Percentiles rank a stretch among this genome's conserved stretches.
Conservation (phyloP, 257 asterid genomes). For the Plantago ovata region DNA sequence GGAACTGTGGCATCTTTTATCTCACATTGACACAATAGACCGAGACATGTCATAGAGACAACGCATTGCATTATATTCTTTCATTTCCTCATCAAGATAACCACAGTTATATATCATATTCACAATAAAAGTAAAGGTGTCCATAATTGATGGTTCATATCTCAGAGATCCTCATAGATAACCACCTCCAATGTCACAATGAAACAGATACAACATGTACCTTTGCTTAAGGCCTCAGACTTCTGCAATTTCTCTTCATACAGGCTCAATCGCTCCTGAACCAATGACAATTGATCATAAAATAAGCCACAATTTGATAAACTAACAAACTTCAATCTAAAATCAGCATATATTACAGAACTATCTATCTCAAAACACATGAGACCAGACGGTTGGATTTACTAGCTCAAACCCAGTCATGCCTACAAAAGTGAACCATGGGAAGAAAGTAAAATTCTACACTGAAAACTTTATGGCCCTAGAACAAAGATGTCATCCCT, state of each 20-base stretch:
- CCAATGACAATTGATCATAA: conserved; percentile 16
- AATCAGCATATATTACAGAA: background rate
- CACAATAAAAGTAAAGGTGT: conserved; percentile 1
- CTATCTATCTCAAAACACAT: background rate
- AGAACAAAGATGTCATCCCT: conserved; percentile 2
- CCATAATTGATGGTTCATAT: conserved; percentile 4
- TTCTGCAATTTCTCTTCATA: conserved; percentile 78
- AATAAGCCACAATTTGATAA: conserved; percentile 7
- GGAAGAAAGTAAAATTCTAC: background rate
- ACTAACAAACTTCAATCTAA: conserved; percentile 6
- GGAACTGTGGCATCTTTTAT: background rate
- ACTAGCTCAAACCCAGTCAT: background rate
- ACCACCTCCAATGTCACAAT: background rate
- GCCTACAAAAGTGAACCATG: background rate
- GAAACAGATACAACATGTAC: conserved; percentile 31
- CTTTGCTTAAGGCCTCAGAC: conserved; percentile 61
- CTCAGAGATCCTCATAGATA: background rate
- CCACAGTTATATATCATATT: conserved; percentile 3
- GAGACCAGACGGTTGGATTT: conserved; percentile 3
- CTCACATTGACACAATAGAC: too few relatives aligned
- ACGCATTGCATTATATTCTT: too few relatives aligned
- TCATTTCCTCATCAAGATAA: too few relatives aligned
- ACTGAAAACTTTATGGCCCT: background rate
- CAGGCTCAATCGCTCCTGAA: conserved; percentile 79
- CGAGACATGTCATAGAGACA: too few relatives aligned